Evolutionary conservation across 2,329 filamentous ascomycete species (phyloP), one percentile per base, ranked within the genome.

Genomic region (Diaporthe sp.): DNA sequence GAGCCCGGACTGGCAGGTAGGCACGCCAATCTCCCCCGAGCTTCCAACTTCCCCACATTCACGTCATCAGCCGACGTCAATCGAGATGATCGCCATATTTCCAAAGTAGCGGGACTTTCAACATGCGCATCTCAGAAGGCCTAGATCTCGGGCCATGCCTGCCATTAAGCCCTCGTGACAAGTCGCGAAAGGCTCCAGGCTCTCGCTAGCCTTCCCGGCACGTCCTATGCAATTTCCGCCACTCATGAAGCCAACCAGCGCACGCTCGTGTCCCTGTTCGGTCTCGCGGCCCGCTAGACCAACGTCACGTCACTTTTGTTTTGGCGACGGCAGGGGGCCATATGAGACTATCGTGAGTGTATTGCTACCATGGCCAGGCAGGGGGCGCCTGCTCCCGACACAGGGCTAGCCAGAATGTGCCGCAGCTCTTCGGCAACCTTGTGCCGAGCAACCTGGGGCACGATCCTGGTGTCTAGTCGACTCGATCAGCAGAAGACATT

Each of bases 21-120:
- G n/a, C 35, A 45, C 38, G 38, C 58, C 58, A 64, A 30, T 45
- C 25, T 64, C 58, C 58, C 38, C 17, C 28, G 30, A 38, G 19
- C 45, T 67, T 25, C 22, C 42, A 38, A 50, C 30, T 67, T 67
- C 42, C 30, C 45, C 61, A 67, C 61, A 25, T 10, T 52, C 30
- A 67, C 64, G 64, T 67, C 64, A 67, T 67, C 64, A 52, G 45
- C 64, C 45, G 33, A 38, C 64, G 64, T 67, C 64, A 67, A 67
- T 67, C 64, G 64, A 67, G 64, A 67, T 67, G 64, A 67, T 67
- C 64, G 52, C 28, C 17, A 22, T 33, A n/a, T 25, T 38, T 47
- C 40, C 42, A 40, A 45, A 13, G 33, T 17, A 38, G 12, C 58
- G 25, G 60, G 28, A 47, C 30, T 35, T 47, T 47, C 60, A 66